phyloP scores from a whole-genome alignment of 1,139 yeast species.

The Geotrichum citri-aurantii region DNA sequence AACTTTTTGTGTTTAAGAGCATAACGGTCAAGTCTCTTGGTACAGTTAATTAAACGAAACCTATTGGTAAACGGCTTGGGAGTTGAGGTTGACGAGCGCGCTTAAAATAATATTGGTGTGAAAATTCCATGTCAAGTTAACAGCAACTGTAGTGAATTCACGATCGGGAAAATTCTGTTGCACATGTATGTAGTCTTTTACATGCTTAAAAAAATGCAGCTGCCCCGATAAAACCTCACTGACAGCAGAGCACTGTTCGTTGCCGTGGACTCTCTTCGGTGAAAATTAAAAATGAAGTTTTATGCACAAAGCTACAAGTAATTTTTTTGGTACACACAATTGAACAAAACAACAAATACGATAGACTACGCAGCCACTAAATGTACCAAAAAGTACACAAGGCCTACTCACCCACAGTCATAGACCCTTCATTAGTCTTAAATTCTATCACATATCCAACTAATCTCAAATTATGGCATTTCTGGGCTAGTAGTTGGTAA shows the following conservation, averaged over 20 bases:
- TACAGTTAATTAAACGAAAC: too few relatives aligned
- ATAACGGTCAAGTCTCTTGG: too few relatives aligned
- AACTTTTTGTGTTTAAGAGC: too few relatives aligned
- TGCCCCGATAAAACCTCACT: background rate
- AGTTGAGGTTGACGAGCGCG: background rate
- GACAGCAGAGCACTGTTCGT: background rate
- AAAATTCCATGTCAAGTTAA: background rate
- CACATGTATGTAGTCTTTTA: background rate
- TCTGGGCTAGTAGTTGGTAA: background rate
- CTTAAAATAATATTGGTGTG: background rate
- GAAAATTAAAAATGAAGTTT: background rate
- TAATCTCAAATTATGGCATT: background rate
- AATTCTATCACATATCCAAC: background rate
- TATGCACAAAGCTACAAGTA: background rate
- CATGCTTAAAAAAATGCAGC: background rate
- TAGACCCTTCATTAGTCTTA: background rate
- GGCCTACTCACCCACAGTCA: background rate
- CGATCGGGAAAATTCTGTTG: background rate
- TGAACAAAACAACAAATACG: background rate
- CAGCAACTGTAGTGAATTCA: background rate
- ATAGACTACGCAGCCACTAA: background rate
- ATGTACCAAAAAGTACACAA: background rate
- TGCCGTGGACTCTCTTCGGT: background rate
- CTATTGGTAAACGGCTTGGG: too few relatives aligned
- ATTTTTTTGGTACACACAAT: background rate